Evolutionary conservation across 371 early-diverging fungal species (phyloP), one percentile per base, ranked within the genome.

Genomic region (Mortierella sp.): DNA sequence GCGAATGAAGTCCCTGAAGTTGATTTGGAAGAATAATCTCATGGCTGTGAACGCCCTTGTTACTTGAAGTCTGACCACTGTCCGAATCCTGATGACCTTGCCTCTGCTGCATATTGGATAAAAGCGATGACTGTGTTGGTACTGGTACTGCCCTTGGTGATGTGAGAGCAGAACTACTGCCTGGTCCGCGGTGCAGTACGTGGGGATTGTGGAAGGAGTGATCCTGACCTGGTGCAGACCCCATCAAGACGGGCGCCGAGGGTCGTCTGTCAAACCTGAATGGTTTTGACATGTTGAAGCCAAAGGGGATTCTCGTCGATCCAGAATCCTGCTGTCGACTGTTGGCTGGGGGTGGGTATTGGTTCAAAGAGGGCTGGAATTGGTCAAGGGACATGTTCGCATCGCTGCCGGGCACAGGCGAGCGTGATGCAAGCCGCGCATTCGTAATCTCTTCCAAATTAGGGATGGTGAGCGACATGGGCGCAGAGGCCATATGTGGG

Each of bases 231-330:
- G 77, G 80, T 2, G 80, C 45, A 5, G 86, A 80, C 6, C 80
- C 74, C 74, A 80, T 74, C 63, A 81, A 57, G n/a, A 87, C 77
- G n/a, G 87, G 87, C 44, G 82, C 87, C 1, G 87, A 87, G 0
- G 87, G 87, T 48, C 87, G 60, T 34, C 87, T 74, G 71, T 87
- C 87, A 34, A 78, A 73, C 42, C 76, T 58, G 68, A 76, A 78
- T 1, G 82, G 76, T 28, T 87, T 87, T 14, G 76, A 6, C 78
- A 82, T 78, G 28, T 81, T 81, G 75, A 85, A 75, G n/a, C 80
- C 87, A 72, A 87, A 87, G 3, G 83, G 87, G n/a, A 78, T 38
- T 38, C 87, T 71, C 16, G 82, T 63, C 19, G 80, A 58, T 78
- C 82, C 6, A 65, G 47, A 4, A 52, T 73, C 28, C 74, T 68